Evolutionary conservation across 2,329 filamentous ascomycete genomes (phyloP), one percentile per base, ranked within the genome.

Genomic region (Alternaria infectoria): DNA sequence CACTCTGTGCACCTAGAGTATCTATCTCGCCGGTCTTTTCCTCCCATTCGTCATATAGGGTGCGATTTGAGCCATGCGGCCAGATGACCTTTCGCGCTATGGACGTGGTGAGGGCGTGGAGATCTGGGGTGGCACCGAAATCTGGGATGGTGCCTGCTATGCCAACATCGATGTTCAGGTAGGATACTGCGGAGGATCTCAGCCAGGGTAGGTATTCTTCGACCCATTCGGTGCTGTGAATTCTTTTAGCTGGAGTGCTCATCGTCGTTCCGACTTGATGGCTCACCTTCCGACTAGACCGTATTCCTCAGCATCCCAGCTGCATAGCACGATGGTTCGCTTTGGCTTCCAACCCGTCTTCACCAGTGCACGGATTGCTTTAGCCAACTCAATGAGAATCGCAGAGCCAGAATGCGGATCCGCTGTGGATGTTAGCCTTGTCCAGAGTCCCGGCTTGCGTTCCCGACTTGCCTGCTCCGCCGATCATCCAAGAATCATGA

Each of bases 401-500:
- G 83, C 82, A 1, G 80, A 82, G 0, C 85, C 85, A 3, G 81
- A 83, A 43, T 86, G 86, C 1, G 85, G 84, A 59, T 86, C 85
- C 0, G 81, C 82, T 64, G 17, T 21, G 23, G 4, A 43, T n/a
- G 45, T 60, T 26, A 63, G 32, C 19, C 17, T 51, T 21, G 17
- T n/a, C 25, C 4, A 44, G 7, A 4, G 4, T 36, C 12, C 3
- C 9, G 21, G 6, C 10, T 15, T 9, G 12, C 36, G 10, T 23
- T 6, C n/a, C 9, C 6, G 28, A 59, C 52, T 64, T 10, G 54
- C 61, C 61, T 4, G 85, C 85, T 2, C 85, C 85, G 5, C 85
- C 84, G 19, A 84, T 79, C 15, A 85, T 83, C 85, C 85, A 86
- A 0, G 85, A 84, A 72, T 86, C 85, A 11, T 84, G 80, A 62